Base-by-base conservation (phyloP, 1,284 basidiomycete genomes). In the Ceratorhiza oryzae-sativae region DNA sequence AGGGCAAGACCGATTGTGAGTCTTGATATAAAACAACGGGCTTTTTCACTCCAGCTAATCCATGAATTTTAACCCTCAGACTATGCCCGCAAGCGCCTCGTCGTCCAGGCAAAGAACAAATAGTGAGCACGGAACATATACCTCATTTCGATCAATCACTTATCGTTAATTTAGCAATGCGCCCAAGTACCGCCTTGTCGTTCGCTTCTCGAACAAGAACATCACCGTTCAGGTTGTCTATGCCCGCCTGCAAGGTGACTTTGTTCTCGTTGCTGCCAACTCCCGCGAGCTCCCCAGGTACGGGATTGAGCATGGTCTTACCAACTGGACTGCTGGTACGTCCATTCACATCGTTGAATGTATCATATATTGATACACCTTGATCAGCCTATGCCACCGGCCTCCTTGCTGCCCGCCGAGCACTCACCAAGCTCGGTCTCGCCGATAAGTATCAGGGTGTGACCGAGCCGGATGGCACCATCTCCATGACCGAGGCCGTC, bases 81-180 rank as follows among this genome's bases (percentile, higher is more conserved):
- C 89, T 97, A 98, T 80, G 97, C 97, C 73, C 93, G 97, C 79
- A 97, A 97, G 86, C 91, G 95, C 78, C 88, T 99, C 72, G 89
- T 98, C 76, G 90, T 93, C 73, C 97, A 99, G 88, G 95, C 97
- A 76, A 99, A 99, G 89, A 99, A 98, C 91, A 99, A 99, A 87
- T 99, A 98, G 90, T 91, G 79, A 71, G 86, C 81, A 36, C 60
- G 32, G 58, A 56, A 68, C 36, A 27, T 42, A 55, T 39, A 45
- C 71, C 30, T 39, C 12, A 59, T 30, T 2, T 32, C 34, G 6
- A 1, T 30, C 41, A 36, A 3, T n/a, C 30, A 71, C 58, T 61
- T 30, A 23, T 5, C n/a, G 34, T 32, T n/a, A 23, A 41, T 41
- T 23, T 30, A 84, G 90, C 86, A 97, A 97, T 79, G 94, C 95